phyloP scores from a whole-genome alignment of 768 basidiomycete genomes.

The Trametes cubensis region DNA sequence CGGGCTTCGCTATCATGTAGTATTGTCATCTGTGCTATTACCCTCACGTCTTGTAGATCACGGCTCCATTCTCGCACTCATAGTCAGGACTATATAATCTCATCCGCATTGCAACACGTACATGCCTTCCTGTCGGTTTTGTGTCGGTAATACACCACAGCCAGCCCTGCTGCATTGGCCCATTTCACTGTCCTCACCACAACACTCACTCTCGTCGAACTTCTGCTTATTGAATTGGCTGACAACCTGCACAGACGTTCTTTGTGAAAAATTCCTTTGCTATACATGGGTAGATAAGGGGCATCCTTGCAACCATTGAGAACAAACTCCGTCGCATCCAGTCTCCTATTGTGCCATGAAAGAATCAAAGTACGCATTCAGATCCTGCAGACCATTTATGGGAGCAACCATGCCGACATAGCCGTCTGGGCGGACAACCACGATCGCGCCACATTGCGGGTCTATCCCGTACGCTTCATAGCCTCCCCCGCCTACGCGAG shows the following conservation, averaged over 20 bases:
- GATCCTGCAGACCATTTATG: constrained; percentile 39
- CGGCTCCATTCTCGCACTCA: constrained; percentile 1
- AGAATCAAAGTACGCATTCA: constrained; percentile 52
- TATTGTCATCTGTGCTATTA: constrained; percentile 26
- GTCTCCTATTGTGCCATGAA: constrained; percentile 39
- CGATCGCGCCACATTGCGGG: constrained; percentile 45
- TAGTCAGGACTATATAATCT: constrained; percentile 23
- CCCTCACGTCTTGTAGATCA: constrained; percentile 24
- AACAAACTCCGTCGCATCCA: not conserved
- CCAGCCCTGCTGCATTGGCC: too few species aligned
- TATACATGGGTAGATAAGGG: not conserved
- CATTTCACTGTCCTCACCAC: too few species aligned
- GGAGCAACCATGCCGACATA: constrained; percentile 63
- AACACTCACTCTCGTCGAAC: too few species aligned
- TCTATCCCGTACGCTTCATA: constrained; percentile 61
- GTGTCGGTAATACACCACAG: too few species aligned
- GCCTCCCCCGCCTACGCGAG: constrained; percentile 53
- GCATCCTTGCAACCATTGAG: not conserved
- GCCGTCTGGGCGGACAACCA: constrained; percentile 66
- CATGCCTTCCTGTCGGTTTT: not conserved
- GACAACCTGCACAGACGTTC: too few species aligned
- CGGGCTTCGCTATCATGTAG: constrained; percentile 17
- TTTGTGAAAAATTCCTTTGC: too few species aligned
- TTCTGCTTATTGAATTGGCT: too few species aligned
- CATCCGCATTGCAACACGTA: not conserved